phyloP scores from a whole-genome alignment of 306 rosid species.

The Prunus fruticosa region DNA sequence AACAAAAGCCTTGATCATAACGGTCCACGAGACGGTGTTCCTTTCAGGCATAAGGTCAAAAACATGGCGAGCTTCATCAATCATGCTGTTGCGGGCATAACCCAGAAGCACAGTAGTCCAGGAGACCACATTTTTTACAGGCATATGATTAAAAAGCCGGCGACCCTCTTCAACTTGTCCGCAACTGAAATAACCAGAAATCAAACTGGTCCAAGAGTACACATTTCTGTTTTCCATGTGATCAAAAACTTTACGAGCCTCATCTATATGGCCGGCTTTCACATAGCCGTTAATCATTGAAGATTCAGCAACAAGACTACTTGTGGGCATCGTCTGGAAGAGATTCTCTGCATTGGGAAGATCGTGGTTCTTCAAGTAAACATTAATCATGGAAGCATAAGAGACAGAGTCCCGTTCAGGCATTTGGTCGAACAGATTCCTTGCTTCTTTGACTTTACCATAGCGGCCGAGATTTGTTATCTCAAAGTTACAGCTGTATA shows the following conservation, averaged over 20 bases:
- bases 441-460: conserved; percentile 16
- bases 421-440: conserved; percentile 22
- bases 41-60: conserved; percentile 47
- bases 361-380: conserved; percentile 19
- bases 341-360: conserved; percentile 16
- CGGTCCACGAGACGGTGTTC: conserved; percentile 43
- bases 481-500: conserved; percentile 4
- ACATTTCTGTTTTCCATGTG: conserved; percentile 36
- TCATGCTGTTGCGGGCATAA: conserved; percentile 35
- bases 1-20: conserved; percentile 48
- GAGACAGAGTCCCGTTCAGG: conserved; percentile 18
- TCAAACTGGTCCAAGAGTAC: conserved; percentile 50
- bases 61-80: conserved; percentile 28
- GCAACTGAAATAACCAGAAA: conserved; percentile 38
- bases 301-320: conserved; percentile 28
- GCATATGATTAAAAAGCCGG: conserved; percentile 36
- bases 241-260: conserved; percentile 40
- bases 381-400: conserved; percentile 17
- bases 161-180: conserved; percentile 41
- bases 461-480: not conserved
- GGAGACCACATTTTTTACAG: conserved; percentile 40
- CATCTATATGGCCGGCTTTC: conserved; percentile 36
- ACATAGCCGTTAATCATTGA: conserved; percentile 45
- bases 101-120: conserved; percentile 40
- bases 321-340: conserved; percentile 6